These are phyloP conservation scores for Diaporthe humulicola DNA, from an alignment of 2,329 filamentous ascomycete genomes.

Conservation along the genomic window DNA sequence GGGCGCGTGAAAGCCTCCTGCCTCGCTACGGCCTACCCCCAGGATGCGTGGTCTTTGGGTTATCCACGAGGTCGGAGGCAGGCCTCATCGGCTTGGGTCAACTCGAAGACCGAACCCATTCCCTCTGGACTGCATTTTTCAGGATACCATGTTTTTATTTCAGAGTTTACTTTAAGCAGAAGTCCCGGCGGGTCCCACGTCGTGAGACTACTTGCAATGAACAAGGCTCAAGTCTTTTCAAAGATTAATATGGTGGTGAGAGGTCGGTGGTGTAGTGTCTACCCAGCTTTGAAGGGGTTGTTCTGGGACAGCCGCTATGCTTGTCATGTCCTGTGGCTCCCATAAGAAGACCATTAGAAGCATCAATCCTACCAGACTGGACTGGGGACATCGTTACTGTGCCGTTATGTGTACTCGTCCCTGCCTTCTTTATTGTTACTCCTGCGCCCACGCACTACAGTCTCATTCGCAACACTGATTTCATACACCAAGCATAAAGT, in stretches of 20 bases:
- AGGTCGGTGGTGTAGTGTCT: neutral
- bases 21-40: neutral
- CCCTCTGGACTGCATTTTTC: conserved; percentile 29
- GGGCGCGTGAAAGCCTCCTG: neutral
- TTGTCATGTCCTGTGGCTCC: conserved; percentile 9
- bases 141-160: conserved; percentile 34
- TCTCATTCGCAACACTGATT: conserved; percentile 1
- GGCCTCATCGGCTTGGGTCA: conserved; percentile 12
- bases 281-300: conserved; percentile 15
- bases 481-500: neutral
- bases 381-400: neutral
- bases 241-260: conserved; percentile 12
- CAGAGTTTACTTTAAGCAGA: conserved; percentile 12
- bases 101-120: neutral
- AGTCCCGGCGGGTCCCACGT: neutral
- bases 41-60: conserved; percentile 2
- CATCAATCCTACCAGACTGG: conserved; percentile 16
- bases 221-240: conserved; percentile 14
- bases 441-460: neutral
- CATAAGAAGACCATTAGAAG: conserved; percentile 11
- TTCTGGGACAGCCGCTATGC: neutral
- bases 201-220: neutral
- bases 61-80: conserved; percentile 11
- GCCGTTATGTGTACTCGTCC: conserved; percentile 1
- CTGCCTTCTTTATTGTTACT: neutral